These are phyloP conservation scores for Neonectria coccinea DNA, from an alignment of 2,329 filamentous ascomycete genomes.

Conservation along the genomic window DNA sequence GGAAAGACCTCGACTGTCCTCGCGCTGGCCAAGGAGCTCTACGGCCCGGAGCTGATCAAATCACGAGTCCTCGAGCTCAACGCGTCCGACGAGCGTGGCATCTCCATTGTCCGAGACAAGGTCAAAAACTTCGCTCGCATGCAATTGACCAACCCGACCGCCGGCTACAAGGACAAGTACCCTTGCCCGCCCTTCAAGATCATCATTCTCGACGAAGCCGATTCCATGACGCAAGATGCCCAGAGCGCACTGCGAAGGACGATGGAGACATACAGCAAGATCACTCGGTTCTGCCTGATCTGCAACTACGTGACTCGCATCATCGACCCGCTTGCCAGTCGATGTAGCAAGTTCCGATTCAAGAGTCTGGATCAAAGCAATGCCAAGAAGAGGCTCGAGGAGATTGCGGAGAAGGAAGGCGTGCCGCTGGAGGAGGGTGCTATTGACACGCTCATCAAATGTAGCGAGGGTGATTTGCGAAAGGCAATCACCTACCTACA, in stretches of 20 bases:
- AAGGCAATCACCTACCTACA: slow-evolving; percentile 98
- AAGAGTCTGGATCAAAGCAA: slow-evolving; percentile 93
- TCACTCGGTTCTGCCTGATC: slow-evolving; percentile 96
- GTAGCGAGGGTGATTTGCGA: slow-evolving; percentile 92
- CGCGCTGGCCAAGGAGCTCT: slow-evolving; percentile 95
- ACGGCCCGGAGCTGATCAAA: slow-evolving; percentile 93
- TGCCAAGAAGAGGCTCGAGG: slow-evolving; percentile 80
- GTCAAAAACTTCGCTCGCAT: slow-evolving; percentile 98
- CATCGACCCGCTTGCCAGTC: slow-evolving; percentile 92
- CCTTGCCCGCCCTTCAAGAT: slow-evolving; percentile 99
- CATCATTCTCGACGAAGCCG: slow-evolving; percentile 96
- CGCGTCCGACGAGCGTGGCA: slow-evolving; percentile 97
- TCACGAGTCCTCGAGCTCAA: slow-evolving; percentile 98
- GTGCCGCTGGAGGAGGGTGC: slow-evolving; percentile 83
- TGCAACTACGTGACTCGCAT: slow-evolving; percentile 99
- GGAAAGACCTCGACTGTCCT: slow-evolving; percentile 99
- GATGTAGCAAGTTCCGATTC: slow-evolving; percentile 98
- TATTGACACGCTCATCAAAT: slow-evolving; percentile 84
- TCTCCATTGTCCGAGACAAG: slow-evolving; percentile 96
- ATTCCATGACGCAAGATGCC: slow-evolving; percentile 99
- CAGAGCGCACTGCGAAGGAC: slow-evolving; percentile 92
- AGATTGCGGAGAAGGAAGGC: slow-evolving; percentile 84
- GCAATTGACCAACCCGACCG: slow-evolving; percentile 86
- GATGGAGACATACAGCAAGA: slow-evolving; percentile 98
- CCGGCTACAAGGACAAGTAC: slow-evolving; percentile 76